A percentile compares a stretch with the other conserved stretches of the same genome.
Conservation (phyloP, 140 eudicot species). For the Bidens hawaiensis region DNA sequence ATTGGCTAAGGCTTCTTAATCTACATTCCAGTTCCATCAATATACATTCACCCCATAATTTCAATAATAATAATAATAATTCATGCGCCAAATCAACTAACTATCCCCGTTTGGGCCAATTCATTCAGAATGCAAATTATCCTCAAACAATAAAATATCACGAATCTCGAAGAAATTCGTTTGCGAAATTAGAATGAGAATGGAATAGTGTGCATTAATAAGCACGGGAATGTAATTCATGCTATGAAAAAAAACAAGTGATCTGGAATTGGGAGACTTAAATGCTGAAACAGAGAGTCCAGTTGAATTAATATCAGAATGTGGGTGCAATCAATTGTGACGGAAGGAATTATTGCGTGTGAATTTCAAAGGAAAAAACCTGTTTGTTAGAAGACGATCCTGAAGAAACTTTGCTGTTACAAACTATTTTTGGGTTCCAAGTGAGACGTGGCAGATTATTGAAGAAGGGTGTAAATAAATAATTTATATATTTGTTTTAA, state of each 20-base stretch:
- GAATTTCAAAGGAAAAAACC: slow-evolving; percentile 7
- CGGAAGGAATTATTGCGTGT: neutral
- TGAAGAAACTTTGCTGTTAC: slow-evolving; percentile 4
- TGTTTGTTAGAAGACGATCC: slow-evolving; percentile 20
- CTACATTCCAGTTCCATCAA: slow-evolving; percentile 26
- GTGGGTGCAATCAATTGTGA: neutral
- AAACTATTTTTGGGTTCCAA: slow-evolving; percentile 12
- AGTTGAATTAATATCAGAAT: neutral
- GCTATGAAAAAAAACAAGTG: neutral
- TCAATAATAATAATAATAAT: no score
- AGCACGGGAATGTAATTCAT: neutral
- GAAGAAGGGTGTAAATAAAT: no score
- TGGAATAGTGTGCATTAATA: no score
- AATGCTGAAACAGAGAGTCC: slow-evolving; percentile 18
- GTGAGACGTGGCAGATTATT: slow-evolving; percentile 21
- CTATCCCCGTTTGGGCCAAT: neutral
- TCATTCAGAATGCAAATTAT: no score
- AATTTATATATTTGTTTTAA: no score
- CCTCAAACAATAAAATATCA: neutral
- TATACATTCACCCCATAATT: slow-evolving; percentile 21
- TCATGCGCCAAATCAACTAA: no score
- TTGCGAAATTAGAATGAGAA: neutral
- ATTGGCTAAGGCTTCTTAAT: slow-evolving; percentile 41
- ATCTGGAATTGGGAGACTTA: no score
- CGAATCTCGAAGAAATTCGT: neutral